phyloP scores from a whole-genome alignment of 192 early-diverging fungal species.

The Spizellomyces punctatus region DNA sequence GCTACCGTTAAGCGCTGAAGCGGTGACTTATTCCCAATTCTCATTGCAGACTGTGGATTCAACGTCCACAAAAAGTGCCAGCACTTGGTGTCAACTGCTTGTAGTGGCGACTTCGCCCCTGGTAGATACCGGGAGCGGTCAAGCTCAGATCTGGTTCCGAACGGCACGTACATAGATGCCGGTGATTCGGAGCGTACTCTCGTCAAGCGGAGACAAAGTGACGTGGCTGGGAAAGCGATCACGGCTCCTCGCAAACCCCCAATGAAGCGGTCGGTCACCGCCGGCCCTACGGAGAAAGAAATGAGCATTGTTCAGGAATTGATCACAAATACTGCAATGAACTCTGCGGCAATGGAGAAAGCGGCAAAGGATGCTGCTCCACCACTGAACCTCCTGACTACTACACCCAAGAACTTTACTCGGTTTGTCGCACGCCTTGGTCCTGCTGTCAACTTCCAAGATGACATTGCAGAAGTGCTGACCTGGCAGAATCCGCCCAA shows the following conservation, averaged over 20 bases:
- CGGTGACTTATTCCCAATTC: no score
- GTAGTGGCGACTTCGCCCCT: conserved; percentile 15
- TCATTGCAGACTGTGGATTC: conserved; percentile 39
- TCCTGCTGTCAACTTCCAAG: conserved; percentile 65
- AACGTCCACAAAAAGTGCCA: conserved; percentile 59
- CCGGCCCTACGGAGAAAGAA: conserved; percentile 3
- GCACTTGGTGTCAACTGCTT: conserved; percentile 29
- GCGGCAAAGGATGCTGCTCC: conserved; percentile 51
- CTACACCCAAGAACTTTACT: conserved; percentile 69
- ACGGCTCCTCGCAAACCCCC: conserved; percentile 24
- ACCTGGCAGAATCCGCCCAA: conserved; percentile 72
- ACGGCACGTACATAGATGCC: background rate
- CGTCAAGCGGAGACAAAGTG: conserved; percentile 14
- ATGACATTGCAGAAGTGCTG: conserved; percentile 61
- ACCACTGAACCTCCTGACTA: conserved; percentile 65
- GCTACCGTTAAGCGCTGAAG: no score
- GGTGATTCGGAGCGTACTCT: conserved; percentile 9
- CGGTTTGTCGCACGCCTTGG: conserved; percentile 68
- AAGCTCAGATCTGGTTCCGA: background rate
- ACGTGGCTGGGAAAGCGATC: conserved; percentile 6
- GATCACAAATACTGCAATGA: conserved; percentile 50
- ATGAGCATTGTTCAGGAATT: conserved; percentile 42
- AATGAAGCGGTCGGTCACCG: background rate
- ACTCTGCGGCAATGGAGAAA: conserved; percentile 36
- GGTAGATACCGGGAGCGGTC: background rate